Evolutionary conservation across 805 yeast genomes (phyloP).

Genomic region (Schizosaccharomyces cryophilus): DNA sequence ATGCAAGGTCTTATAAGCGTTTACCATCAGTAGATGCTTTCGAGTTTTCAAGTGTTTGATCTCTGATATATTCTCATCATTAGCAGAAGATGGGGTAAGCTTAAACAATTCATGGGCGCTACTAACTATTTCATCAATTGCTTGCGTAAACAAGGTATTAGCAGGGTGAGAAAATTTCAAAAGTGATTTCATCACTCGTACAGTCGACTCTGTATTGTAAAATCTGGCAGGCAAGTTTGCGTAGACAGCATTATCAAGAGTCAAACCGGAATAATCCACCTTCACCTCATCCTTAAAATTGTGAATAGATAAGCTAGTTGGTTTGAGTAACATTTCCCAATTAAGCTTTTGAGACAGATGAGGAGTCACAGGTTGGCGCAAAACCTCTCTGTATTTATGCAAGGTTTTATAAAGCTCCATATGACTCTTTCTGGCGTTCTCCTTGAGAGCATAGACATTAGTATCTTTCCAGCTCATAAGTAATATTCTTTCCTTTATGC

Average conservation of each 20-base stretch:
- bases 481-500: constrained; percentile 58
- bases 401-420: constrained; percentile 59
- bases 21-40: constrained; percentile 55
- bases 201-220: background rate
- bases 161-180: too few species aligned
- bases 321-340: background rate
- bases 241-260: background rate
- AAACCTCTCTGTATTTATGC: constrained; percentile 46
- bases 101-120: constrained; percentile 33
- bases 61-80: constrained; percentile 49
- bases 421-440: constrained; percentile 80
- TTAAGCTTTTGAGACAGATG: constrained; percentile 3
- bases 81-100: constrained; percentile 52
- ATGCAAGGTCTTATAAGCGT: constrained; percentile 46
- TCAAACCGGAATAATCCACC: background rate
- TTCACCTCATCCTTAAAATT: background rate
- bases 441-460: constrained; percentile 76
- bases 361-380: constrained; percentile 5
- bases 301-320: background rate
- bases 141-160: too few species aligned
- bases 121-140: background rate
- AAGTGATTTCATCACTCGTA: background rate
- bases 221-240: background rate
- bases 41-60: constrained; percentile 55
- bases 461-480: constrained; percentile 95